These are phyloP conservation scores for Citrus sp. DNA, from an alignment of 345 rosid genomes.

Conservation along the genomic window DNA sequence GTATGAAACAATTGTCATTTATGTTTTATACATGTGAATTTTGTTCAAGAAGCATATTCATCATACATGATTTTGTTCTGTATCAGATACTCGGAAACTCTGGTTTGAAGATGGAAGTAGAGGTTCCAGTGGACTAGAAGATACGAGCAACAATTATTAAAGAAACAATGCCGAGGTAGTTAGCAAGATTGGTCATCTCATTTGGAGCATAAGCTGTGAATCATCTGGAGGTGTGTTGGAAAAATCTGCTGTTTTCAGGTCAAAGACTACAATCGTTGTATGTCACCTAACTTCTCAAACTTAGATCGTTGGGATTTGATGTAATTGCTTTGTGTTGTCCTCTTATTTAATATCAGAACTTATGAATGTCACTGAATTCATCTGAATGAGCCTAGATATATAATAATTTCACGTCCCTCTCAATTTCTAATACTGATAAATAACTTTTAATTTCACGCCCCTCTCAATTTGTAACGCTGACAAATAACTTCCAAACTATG, in stretches of 20 bases:
- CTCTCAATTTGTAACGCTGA: background rate
- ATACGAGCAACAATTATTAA: background rate
- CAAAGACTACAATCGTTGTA: background rate
- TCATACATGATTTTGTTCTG: no score
- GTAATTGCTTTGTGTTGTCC: background rate
- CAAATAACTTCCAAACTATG: background rate
- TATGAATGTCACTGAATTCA: background rate
- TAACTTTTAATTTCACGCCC: background rate
- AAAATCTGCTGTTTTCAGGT: background rate
- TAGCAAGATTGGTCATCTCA: background rate
- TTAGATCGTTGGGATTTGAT: background rate
- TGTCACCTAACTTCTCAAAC: background rate
- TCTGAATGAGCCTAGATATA: background rate
- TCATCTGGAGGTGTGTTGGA: background rate
- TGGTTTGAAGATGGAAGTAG: conserved; percentile 68
- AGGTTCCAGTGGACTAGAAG: conserved; percentile 70
- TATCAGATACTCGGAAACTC: conserved; percentile 62
- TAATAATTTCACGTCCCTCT: background rate
- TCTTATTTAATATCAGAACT: background rate
- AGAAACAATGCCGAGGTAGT: background rate
- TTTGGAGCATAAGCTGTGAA: background rate
- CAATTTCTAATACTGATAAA: background rate
- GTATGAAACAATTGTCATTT: background rate
- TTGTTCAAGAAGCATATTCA: background rate
- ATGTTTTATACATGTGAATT: background rate